Evolutionary conservation across 768 basidiomycete species (phyloP).

Genomic region (Amanita polypyramis): DNA sequence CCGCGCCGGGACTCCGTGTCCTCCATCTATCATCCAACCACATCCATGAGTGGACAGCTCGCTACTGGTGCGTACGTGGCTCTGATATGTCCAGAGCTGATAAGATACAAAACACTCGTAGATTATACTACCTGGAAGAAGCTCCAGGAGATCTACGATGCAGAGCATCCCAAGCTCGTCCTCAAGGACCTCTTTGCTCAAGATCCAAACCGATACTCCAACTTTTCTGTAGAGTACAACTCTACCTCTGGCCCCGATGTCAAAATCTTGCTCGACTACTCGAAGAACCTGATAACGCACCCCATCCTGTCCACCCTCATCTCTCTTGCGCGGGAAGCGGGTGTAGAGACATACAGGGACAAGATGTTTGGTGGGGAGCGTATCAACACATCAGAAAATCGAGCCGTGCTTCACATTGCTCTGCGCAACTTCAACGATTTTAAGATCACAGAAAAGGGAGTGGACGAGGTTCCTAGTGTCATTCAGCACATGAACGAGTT

Average conservation of each 20-base stretch:
- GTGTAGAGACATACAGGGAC: slow-evolving; percentile 76
- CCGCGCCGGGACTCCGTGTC: not conserved
- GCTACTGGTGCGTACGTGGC: not conserved
- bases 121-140: slow-evolving; percentile 89
- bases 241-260: slow-evolving; percentile 55
- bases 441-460: slow-evolving; percentile 71
- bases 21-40: not conserved
- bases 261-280: slow-evolving; percentile 89
- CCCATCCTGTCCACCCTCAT: slow-evolving; percentile 74
- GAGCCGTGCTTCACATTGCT: slow-evolving; percentile 92
- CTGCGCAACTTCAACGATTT: slow-evolving; percentile 74
- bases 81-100: not conserved
- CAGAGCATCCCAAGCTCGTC: slow-evolving; percentile 60
- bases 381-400: slow-evolving; percentile 98
- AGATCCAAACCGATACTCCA: slow-evolving; percentile 79
- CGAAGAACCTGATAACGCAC: slow-evolving; percentile 90
- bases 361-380: slow-evolving; percentile 94
- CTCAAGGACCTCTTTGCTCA: slow-evolving; percentile 89
- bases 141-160: slow-evolving; percentile 76
- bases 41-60: not conserved
- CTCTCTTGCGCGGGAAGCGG: slow-evolving; percentile 73
- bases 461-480: slow-evolving; percentile 72
- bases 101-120: slow-evolving; percentile 18
- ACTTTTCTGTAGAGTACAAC: slow-evolving; percentile 71
- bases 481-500: slow-evolving; percentile 90